A percentile compares a stretch with the other conserved stretches of the same genome.
Conservation (phyloP, 179 eudicot species). For the Gypsophila paniculata region DNA sequence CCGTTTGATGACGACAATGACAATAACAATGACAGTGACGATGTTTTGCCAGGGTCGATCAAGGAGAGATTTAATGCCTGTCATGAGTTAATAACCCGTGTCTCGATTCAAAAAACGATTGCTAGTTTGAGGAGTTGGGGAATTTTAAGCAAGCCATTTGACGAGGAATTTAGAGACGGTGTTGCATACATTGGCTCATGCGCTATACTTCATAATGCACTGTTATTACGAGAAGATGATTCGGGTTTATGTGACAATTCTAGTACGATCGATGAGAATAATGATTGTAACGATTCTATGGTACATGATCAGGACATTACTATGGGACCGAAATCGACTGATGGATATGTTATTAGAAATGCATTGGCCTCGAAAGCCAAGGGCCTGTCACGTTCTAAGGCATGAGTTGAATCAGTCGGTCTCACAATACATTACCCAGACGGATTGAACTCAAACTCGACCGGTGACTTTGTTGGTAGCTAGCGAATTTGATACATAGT, state of each 20-base stretch:
- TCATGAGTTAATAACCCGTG: constrained; percentile 28
- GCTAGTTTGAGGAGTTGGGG: constrained; percentile 87
- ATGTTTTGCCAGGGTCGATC: constrained; percentile 32
- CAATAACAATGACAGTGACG: no score
- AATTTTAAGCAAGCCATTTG: constrained; percentile 49
- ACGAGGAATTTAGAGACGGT: constrained; percentile 50
- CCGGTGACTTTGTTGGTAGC: constrained; percentile 45
- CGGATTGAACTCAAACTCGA: constrained; percentile 10
- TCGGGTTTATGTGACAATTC: constrained; percentile 40
- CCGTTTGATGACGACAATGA: constrained; percentile 35
- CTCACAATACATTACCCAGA: constrained; percentile 14
- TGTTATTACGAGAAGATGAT: constrained; percentile 74
- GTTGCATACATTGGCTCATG: constrained; percentile 88
- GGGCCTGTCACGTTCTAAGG: constrained; percentile 16
- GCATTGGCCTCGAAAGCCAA: constrained; percentile 52
- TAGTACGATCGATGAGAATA: no score
- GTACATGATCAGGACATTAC: constrained; percentile 24
- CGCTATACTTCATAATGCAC: constrained; percentile 75
- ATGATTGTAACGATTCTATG: not conserved
- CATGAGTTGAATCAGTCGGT: not conserved
- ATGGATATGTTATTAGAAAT: constrained; percentile 38
- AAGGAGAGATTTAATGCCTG: constrained; percentile 48
- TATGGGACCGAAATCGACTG: constrained; percentile 25
- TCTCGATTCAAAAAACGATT: constrained; percentile 35
- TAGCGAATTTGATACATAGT: not conserved